Base-by-base conservation (phyloP, 2,329 filamentous ascomycete genomes). In the Fusarium aywerte region DNA sequence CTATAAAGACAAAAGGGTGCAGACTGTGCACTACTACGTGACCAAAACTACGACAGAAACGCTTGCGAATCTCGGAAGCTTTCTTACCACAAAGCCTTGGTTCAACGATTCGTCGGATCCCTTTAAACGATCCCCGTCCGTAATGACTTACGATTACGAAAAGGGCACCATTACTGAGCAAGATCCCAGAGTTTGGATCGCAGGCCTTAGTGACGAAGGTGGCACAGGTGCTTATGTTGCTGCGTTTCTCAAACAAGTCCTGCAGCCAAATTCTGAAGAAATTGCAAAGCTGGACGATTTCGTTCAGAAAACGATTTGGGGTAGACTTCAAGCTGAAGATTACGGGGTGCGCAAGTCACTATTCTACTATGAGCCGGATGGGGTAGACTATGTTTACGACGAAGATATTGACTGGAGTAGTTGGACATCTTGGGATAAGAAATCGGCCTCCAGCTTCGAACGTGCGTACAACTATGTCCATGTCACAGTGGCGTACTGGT, bases 391-490 rank as follows among this genome's bases (percentile, higher is more conserved):
- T 62, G 35, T 68, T 0, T 88, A 88, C 68, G 72, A 79, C 43
- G 44, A 76, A 0, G 68, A 64, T 0, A 77, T 83, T 7, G 74
- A 85, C 67, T 88, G 84, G 85, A 70, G 68, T 0, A 78, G 76
- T 9, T 86, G 84, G 82, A 79, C 78, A 9, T 83, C 83, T 0
- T 88, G 86, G 85, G 79, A 84, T 56, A 77, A 80, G 54, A 68
- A 76, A 0, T 74, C 77, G 0, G 79, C 87, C 0, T 82, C 82
- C 59, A 76, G 76, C 0, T 79, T 82, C 0, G 80, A 83, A 20
- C 79, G 87, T 4, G 85, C 85, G 0, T 89, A 89, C 65, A 81
- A 89, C 65, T 89, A 89, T 62, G 82, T 88, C 4, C 85, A 88
- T 62, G 82, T 86, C 0, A 76, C 82, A 0, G 84, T 82, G 0